Evolutionary conservation across 345 rosid species (phyloP), one percentile per base, ranked within the genome.

Genomic region (Gossypium anomalum): DNA sequence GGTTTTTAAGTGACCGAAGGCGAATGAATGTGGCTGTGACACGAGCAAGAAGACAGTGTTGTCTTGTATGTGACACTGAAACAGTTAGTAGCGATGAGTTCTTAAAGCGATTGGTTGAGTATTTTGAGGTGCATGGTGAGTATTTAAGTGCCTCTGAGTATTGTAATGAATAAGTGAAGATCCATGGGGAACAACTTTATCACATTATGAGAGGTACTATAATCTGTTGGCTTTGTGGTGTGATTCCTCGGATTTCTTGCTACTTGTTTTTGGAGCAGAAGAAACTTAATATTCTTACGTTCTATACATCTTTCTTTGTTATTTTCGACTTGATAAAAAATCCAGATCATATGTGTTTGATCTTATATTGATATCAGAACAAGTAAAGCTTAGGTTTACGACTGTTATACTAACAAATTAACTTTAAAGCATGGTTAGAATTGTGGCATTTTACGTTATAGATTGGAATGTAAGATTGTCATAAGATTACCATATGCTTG

Each of bases 21-120:
- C 79, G 97, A 73, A 95, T 95, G 98, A 91, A 95, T 65, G 98
- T 93, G 76, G 98, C 99, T 29, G 97, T 93, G 77, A 93, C 98
- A 55, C 90, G 93, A 47, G 88, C 96, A 61, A 90, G 99, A 82
- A 87, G 99, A 77, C 97, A 95, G 75, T 91, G 98, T 61, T 93
- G 99, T 80, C 67, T 95, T 60, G 81, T 95, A 64, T 95, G 99
- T 43, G 97, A 95, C 82, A 89, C 93, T 1, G 97, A 93, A 80
- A 93, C 98, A 16, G 96, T 93, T 74, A 87, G 75, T 43, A 75
- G 87, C n/a, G 88, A 90, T 79, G 82, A 78, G 10, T 95, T 93
- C 86, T 86, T 93, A 19, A 91, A 88, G 82, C 91, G 89, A 67
- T 80, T 94, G 75, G 75, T 93, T 0, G 98, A 91, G 69, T 90